A percentile compares a stretch with the other conserved stretches of the same genome.
Conservation (phyloP, 306 rosid species). For the Begonia masoniana region DNA sequence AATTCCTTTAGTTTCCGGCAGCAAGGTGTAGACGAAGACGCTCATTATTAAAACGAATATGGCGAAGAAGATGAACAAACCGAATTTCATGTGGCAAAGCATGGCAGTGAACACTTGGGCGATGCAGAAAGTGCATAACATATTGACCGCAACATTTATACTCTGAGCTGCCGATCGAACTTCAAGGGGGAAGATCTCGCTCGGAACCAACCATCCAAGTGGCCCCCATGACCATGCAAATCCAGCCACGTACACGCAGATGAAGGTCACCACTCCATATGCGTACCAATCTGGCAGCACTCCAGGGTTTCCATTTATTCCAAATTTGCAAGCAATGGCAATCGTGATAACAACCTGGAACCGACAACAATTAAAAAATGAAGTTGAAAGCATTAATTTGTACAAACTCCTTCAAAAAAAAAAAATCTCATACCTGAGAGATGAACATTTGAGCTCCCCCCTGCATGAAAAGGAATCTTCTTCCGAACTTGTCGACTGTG, state of each 20-base stretch:
- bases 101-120: conserved; percentile 54
- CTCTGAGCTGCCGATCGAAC: conserved; percentile 57
- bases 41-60: conserved; percentile 41
- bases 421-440: conserved; percentile 32
- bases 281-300: conserved; percentile 38
- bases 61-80: conserved; percentile 55
- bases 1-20: conserved; percentile 64
- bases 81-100: conserved; percentile 63
- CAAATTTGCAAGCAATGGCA: conserved; percentile 48
- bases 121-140: conserved; percentile 51
- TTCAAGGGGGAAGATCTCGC: conserved; percentile 63
- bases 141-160: conserved; percentile 38
- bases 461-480: conserved; percentile 51
- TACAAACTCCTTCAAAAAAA: neutral
- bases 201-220: conserved; percentile 71
- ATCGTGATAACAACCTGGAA: conserved; percentile 36
- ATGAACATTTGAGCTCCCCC: conserved; percentile 73
- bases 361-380: neutral
- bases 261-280: conserved; percentile 20
- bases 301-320: conserved; percentile 46
- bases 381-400: neutral
- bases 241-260: conserved; percentile 45
- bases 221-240: conserved; percentile 92
- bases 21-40: conserved; percentile 28
- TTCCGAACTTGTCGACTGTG: conserved; percentile 48